Evolutionary conservation across 345 rosid species (phyloP), one percentile per base, ranked within the genome.

Genomic region (Salix dunnii): DNA sequence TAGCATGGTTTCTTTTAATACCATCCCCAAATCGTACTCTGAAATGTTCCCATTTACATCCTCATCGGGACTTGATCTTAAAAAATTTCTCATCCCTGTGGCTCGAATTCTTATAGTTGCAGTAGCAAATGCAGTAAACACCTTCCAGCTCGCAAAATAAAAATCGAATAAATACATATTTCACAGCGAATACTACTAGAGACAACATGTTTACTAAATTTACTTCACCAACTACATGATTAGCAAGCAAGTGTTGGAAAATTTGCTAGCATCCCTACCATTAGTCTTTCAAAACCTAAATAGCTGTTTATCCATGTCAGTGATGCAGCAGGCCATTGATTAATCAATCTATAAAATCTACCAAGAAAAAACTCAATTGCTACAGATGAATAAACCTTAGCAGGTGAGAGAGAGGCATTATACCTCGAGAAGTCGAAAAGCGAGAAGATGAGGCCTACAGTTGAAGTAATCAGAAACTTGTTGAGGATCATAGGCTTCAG

Each of bases 341-440:
- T 40, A 40, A 40, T 40, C 43, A 10, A 40, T 40, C 43, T 10
- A 40, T 40, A 40, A 40, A 40, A 40, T 40, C 43, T 40, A 40
- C 10, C 2, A 12, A 40, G 43, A 40, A 40, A 40, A 40, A 10
- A 40, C 3, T 2, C 43, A 40, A 2, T 40, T 40, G 43, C 43
- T 40, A 40, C 43, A 10, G 43, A 12, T 40, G 43, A 40, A 40
- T 40, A 40, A 40, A 40, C 49, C 49, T 46, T 46, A 3, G 5
- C 18, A 14, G 17, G 13, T 46, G 16, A 46, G 17, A 46, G 49
- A 12, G 49, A 46, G 14, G 49, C 49, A 46, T 46, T 14, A 30
- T 84, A 95, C 97, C 99, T 95, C 99, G 30, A 95, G 80, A 82
- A 95, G 90, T 75, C 99, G 90, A 81, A 90, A 83, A 72, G 90